Conservation (phyloP, 2,329 filamentous ascomycete genomes). For the Colletotrichum australisinense region DNA sequence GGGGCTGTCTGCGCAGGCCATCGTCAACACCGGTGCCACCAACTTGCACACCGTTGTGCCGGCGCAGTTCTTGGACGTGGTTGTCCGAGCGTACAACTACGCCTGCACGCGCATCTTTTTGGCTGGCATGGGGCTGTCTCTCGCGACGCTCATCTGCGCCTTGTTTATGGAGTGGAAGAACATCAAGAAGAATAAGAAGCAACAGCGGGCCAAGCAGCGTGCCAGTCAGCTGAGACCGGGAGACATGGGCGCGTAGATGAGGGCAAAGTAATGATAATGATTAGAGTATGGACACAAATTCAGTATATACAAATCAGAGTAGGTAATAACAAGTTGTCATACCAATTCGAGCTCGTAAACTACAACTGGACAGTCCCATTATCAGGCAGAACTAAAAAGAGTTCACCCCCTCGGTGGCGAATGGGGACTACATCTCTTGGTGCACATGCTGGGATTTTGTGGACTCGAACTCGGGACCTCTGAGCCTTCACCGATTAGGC, state of each 20-base stretch:
- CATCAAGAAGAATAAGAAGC: constrained; percentile 64
- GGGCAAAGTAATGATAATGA: neutral
- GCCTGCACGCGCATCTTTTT: constrained; percentile 73
- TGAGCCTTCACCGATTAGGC: too few species aligned
- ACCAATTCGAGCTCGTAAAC: too few species aligned
- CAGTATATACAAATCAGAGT: neutral
- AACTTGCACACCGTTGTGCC: constrained; percentile 67
- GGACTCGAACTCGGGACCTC: too few species aligned
- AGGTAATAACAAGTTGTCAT: neutral
- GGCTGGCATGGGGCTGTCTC: constrained; percentile 66
- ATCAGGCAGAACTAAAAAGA: too few species aligned
- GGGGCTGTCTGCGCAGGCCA: constrained; percentile 52
- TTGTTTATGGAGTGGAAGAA: constrained; percentile 74
- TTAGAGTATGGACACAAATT: neutral
- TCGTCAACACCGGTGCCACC: constrained; percentile 67
- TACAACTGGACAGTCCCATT: too few species aligned
- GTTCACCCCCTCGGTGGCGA: too few species aligned
- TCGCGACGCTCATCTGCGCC: constrained; percentile 66
- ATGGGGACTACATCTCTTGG: too few species aligned
- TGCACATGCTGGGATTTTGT: too few species aligned
- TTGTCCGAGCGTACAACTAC: constrained; percentile 74
- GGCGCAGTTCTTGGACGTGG: constrained; percentile 58
- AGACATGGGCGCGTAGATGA: constrained; percentile 1
- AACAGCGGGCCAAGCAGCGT: constrained; percentile 19
- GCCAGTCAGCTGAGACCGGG: constrained; percentile 9